These are phyloP conservation scores for Claviceps digitariae DNA, from an alignment of 2,329 filamentous ascomycete genomes.

Conservation along the genomic window DNA sequence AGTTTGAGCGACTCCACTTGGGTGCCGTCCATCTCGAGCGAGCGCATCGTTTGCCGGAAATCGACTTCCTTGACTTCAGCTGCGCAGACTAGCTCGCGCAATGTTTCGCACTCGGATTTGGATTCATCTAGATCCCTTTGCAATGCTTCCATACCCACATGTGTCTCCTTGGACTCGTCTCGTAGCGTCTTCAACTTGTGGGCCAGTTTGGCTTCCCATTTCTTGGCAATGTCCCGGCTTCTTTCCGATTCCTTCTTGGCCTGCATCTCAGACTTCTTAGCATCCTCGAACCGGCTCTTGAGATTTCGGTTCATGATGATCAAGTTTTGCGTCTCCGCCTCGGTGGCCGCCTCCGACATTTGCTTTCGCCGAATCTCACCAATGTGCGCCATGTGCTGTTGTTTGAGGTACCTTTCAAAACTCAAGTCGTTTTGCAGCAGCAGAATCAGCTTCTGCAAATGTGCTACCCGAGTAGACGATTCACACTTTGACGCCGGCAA, in stretches of 20 bases:
- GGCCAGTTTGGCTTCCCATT: conserved; percentile 61
- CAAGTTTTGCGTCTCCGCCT: conserved; percentile 71
- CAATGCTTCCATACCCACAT: conserved; percentile 40
- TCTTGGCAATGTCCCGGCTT: conserved; percentile 59
- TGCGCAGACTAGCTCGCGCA: conserved; percentile 52
- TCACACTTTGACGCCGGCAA: conserved; percentile 20
- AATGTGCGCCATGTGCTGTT: conserved; percentile 72
- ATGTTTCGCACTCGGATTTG: conserved; percentile 46
- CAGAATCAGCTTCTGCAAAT: conserved; percentile 60
- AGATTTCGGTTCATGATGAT: conserved; percentile 63
- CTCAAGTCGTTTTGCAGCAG: conserved; percentile 67
- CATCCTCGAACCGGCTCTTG: conserved; percentile 59
- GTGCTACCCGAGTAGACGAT: conserved; percentile 28
- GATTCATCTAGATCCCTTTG: conserved; percentile 44
- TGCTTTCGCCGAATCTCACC: conserved; percentile 63
- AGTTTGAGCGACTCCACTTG: conserved; percentile 46
- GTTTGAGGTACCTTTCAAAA: conserved; percentile 72
- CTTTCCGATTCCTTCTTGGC: conserved; percentile 60
- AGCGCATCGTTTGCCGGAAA: conserved; percentile 49
- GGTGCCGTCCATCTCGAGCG: conserved; percentile 45
- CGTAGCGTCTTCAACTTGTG: conserved; percentile 51
- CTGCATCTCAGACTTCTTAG: conserved; percentile 55
- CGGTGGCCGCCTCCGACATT: conserved; percentile 61
- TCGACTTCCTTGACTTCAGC: conserved; percentile 55
- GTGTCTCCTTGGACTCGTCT: conserved; percentile 57